Conservation (phyloP, 2,329 filamentous ascomycete genomes). For the Zarea fungicola region DNA sequence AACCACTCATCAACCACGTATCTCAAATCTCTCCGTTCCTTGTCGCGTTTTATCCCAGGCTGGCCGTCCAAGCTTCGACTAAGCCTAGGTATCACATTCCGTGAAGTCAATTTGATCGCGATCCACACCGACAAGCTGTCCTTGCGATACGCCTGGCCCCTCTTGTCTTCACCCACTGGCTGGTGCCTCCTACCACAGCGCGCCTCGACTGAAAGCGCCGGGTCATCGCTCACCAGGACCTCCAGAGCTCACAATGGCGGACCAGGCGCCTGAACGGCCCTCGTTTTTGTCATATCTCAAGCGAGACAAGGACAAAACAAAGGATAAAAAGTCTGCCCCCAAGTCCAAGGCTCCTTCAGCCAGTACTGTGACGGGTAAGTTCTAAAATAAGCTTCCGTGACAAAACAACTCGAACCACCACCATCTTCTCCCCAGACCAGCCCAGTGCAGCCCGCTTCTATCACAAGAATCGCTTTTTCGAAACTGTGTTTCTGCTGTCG, state of each 20-base stretch:
- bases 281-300: constrained; percentile 12
- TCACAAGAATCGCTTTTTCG: too few species aligned
- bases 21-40: constrained; percentile 4
- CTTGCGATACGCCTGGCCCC: not conserved
- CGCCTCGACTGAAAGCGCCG: not conserved
- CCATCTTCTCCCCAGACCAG: too few species aligned
- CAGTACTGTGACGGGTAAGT: too few species aligned
- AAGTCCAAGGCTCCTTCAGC: constrained; percentile 7
- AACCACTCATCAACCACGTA: not conserved
- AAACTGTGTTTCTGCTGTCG: too few species aligned
- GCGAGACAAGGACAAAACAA: constrained; percentile 8
- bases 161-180: not conserved
- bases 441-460: too few species aligned
- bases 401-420: too few species aligned
- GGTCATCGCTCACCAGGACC: not conserved
- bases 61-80: not conserved
- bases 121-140: not conserved
- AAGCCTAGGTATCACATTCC: too few species aligned
- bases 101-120: not conserved
- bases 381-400: too few species aligned
- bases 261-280: constrained; percentile 1
- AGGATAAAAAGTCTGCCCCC: not conserved
- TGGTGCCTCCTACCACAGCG: too few species aligned
- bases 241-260: constrained; percentile 3
- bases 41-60: not conserved